These are phyloP conservation scores for Kurtzmaniella quercitrusa DNA, from an alignment of 1,139 yeast species.

Conservation along the genomic window DNA sequence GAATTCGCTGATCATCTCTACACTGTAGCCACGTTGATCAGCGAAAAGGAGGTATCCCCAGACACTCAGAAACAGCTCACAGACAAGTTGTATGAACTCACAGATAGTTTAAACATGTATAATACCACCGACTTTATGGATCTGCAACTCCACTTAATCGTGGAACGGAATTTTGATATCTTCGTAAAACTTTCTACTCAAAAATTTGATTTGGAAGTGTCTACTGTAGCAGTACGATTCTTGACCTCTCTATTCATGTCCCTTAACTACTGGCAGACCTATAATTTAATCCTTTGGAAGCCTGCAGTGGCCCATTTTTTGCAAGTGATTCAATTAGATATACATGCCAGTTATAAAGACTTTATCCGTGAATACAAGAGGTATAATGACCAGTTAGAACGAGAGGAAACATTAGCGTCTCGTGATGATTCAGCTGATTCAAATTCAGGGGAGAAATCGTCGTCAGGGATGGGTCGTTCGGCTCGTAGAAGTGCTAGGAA, in stretches of 20 bases:
- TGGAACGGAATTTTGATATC: slow-evolving; percentile 38
- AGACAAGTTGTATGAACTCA: slow-evolving; percentile 22
- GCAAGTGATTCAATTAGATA: slow-evolving; percentile 34
- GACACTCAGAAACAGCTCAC: slow-evolving; percentile 16
- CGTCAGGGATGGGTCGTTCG: not conserved
- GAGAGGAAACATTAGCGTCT: not conserved
- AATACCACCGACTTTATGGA: slow-evolving; percentile 25
- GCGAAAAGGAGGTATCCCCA: slow-evolving; percentile 16
- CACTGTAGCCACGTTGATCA: slow-evolving; percentile 20
- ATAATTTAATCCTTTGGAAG: slow-evolving; percentile 39
- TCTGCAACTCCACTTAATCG: slow-evolving; percentile 30
- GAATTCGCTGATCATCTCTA: slow-evolving; percentile 40
- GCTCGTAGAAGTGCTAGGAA: not conserved
- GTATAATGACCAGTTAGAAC: slow-evolving; percentile 7
- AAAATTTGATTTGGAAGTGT: slow-evolving; percentile 23
- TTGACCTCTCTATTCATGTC: slow-evolving; percentile 36
- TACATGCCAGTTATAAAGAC: slow-evolving; percentile 35
- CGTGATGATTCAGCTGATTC: not conserved
- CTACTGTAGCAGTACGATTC: slow-evolving; percentile 35
- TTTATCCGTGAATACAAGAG: slow-evolving; percentile 32
- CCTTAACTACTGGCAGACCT: slow-evolving; percentile 45
- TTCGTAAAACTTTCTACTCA: slow-evolving; percentile 33
- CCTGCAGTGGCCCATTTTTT: slow-evolving; percentile 43
- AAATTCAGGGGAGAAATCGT: not conserved
- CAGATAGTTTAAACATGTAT: slow-evolving; percentile 23